A percentile compares a stretch with the other conserved stretches of the same genome.
These are phyloP conservation scores for Nicotiana undulata DNA, from an alignment of 257 asterid genomes.

Conservation along the genomic window DNA sequence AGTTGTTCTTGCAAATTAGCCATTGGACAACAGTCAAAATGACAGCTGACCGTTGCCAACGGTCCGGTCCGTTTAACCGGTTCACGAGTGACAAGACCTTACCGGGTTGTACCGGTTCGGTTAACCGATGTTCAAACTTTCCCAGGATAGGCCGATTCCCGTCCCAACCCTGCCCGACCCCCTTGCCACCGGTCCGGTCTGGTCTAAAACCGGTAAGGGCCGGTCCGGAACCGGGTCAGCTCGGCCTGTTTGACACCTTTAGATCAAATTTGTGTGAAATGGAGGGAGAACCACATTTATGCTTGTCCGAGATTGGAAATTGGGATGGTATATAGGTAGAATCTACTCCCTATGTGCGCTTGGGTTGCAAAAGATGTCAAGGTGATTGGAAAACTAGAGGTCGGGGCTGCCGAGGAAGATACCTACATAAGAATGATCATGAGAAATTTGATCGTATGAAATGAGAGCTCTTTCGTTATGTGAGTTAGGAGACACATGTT, in stretches of 20 bases:
- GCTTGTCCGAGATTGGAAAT: background rate
- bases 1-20: too few relatives aligned
- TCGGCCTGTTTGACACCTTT: too few relatives aligned
- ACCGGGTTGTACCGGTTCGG: too few relatives aligned
- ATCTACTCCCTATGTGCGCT: background rate
- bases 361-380: background rate
- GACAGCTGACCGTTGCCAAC: too few relatives aligned
- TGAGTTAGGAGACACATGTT: background rate
- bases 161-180: background rate
- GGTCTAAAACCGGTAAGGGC: too few relatives aligned
- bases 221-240: too few relatives aligned
- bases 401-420: background rate
- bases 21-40: too few relatives aligned
- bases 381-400: background rate
- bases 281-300: background rate
- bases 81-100: too few relatives aligned
- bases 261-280: background rate
- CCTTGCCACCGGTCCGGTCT: too few relatives aligned
- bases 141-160: too few relatives aligned
- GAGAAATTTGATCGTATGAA: background rate
- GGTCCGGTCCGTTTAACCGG: too few relatives aligned
- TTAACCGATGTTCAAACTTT: too few relatives aligned
- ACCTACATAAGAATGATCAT: background rate
- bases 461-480: background rate
- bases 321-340: background rate